A percentile compares a stretch with the other conserved stretches of the same genome.
phyloP scores from a whole-genome alignment of 2,329 filamentous ascomycete genomes.

The Trichoderma atroviride region DNA sequence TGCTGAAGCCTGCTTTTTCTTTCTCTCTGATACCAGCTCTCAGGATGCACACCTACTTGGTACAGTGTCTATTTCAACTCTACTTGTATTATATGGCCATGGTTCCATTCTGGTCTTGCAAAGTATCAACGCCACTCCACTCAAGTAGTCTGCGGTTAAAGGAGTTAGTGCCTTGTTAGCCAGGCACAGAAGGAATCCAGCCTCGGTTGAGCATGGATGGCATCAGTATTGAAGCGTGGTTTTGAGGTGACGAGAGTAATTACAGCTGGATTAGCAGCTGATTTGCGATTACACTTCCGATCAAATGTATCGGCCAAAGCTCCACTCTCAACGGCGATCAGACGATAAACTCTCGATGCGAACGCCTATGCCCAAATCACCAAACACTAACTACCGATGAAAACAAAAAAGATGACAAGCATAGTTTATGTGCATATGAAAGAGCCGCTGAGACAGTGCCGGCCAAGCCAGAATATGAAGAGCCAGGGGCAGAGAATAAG shows the following conservation, averaged over 20 bases:
- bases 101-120: not conserved
- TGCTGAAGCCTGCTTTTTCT: not conserved
- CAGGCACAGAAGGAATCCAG: slow-evolving; percentile 15
- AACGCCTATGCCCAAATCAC: slow-evolving; percentile 7
- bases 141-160: not conserved
- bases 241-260: not conserved
- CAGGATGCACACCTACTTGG: not conserved
- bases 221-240: not conserved
- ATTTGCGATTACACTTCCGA: not conserved
- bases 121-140: not conserved
- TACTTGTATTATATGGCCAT: slow-evolving; percentile 1
- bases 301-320: slow-evolving; percentile 8
- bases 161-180: slow-evolving; percentile 24
- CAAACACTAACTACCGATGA: slow-evolving; percentile 4
- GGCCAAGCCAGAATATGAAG: slow-evolving; percentile 7
- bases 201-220: not conserved
- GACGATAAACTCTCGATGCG: slow-evolving; percentile 19
- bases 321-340: slow-evolving; percentile 13
- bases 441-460: not conserved
- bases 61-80: not conserved
- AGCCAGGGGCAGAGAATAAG: slow-evolving; percentile 15
- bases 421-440: slow-evolving; percentile 16
- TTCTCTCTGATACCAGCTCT: not conserved
- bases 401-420: slow-evolving; percentile 9
- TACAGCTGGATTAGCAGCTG: not conserved